phyloP scores from a whole-genome alignment of 2,329 filamentous ascomycete genomes.

The Seiridium cupressi region DNA sequence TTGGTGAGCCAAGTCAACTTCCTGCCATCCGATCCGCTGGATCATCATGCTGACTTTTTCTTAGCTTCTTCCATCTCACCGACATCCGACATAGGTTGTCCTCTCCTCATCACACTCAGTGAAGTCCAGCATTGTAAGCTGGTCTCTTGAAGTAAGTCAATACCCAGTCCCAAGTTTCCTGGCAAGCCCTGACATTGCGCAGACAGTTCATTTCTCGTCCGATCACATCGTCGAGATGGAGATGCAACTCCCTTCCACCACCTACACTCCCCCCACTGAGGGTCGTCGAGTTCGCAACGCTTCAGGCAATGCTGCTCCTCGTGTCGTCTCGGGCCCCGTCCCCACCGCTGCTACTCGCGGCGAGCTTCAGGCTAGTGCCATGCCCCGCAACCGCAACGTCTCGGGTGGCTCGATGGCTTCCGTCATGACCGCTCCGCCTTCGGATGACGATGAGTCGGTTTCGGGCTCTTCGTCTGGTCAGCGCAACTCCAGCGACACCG shows the following conservation, averaged over 20 bases:
- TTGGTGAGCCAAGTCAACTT: background rate
- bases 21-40: no score
- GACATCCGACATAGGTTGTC: background rate
- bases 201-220: background rate
- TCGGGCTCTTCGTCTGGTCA: background rate
- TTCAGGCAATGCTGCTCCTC: background rate
- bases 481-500: background rate
- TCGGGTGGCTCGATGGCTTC: background rate
- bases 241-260: background rate
- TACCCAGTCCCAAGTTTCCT: background rate
- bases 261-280: background rate
- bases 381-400: background rate
- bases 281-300: background rate
- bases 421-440: background rate
- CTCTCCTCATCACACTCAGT: background rate
- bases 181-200: background rate
- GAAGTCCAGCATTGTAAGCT: background rate
- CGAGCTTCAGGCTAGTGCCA: background rate
- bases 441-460: background rate
- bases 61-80: background rate
- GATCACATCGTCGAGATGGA: background rate
- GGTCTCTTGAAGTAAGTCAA: background rate
- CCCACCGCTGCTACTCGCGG: background rate
- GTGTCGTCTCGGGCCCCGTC: background rate
- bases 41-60: background rate